Percentiles rank a stretch among this genome's conserved stretches.
phyloP scores from a whole-genome alignment of 768 basidiomycete species.

The Chalciporus piperatus region DNA sequence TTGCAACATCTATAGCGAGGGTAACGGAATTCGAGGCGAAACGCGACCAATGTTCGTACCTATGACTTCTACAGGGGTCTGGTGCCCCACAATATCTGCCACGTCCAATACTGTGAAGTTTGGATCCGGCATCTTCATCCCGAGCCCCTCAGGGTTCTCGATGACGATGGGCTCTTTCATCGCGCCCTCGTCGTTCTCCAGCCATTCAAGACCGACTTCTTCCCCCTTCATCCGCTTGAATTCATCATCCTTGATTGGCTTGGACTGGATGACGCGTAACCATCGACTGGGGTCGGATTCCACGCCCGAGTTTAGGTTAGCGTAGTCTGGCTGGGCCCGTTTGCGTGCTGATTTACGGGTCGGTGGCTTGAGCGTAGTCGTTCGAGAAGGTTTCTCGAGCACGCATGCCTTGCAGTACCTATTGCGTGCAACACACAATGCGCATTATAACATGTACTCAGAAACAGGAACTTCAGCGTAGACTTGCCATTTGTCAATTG shows the following conservation, averaged over 20 bases:
- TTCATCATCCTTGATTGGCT: conserved; percentile 55
- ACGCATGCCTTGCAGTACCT: conserved; percentile 75
- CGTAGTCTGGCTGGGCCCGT: conserved; percentile 73
- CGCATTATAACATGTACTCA: conserved; percentile 12
- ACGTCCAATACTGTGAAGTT: conserved; percentile 79
- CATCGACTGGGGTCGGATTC: conserved; percentile 63
- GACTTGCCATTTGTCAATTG: conserved; percentile 76
- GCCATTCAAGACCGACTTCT: conserved; percentile 71
- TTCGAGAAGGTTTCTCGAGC: conserved; percentile 53
- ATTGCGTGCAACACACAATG: conserved; percentile 16
- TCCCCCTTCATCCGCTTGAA: conserved; percentile 68
- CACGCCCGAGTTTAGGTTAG: conserved; percentile 64
- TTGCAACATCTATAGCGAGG: conserved; percentile 65
- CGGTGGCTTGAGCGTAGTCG: conserved; percentile 73
- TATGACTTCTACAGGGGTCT: conserved; percentile 86
- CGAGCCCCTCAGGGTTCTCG: conserved; percentile 73
- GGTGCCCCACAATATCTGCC: conserved; percentile 72
- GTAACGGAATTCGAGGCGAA: conserved; percentile 2
- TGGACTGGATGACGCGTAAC: conserved; percentile 66
- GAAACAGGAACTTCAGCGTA: conserved; percentile 9
- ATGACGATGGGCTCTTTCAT: conserved; percentile 84
- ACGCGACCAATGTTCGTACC: conserved; percentile 44
- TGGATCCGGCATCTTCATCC: conserved; percentile 82
- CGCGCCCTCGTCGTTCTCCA: conserved; percentile 67
- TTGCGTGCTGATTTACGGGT: conserved; percentile 80